Evolutionary conservation across 345 rosid species (phyloP).

Genomic region (Excoecaria cochinchinensis): DNA sequence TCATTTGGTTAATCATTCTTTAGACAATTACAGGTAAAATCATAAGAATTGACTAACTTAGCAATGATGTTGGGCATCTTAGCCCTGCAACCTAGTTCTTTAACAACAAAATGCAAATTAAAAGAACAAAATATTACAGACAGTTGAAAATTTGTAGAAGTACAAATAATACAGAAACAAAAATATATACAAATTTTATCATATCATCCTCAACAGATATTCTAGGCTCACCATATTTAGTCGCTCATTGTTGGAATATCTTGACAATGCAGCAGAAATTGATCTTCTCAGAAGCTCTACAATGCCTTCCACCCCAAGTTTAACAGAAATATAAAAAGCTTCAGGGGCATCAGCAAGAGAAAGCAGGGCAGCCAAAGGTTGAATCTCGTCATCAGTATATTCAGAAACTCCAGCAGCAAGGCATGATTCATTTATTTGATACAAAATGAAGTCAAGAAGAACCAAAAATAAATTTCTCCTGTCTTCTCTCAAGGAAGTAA

Average conservation of each 20-base stretch:
- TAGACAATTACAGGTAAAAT: not conserved
- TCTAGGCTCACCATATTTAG: conserved; percentile 61
- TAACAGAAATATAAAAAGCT: conserved; percentile 92
- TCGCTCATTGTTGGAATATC: conserved; percentile 83
- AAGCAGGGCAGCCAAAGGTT: conserved; percentile 72
- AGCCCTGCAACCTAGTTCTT: not conserved
- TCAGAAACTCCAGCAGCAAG: conserved; percentile 78
- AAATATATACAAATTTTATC: too few relatives aligned
- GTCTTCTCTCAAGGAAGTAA: conserved; percentile 80
- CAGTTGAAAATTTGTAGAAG: too few relatives aligned
- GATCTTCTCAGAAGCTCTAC: conserved; percentile 93
- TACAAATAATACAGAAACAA: too few relatives aligned
- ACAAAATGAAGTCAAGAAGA: conserved; percentile 79
- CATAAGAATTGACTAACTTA: not conserved
- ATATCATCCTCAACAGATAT: not conserved
- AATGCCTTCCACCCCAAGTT: conserved; percentile 91
- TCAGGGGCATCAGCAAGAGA: conserved; percentile 91
- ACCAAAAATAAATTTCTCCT: conserved; percentile 83
- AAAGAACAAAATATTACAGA: not conserved
- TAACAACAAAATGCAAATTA: not conserved
- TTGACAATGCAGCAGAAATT: conserved; percentile 69
- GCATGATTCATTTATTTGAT: conserved; percentile 84
- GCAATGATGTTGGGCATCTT: not conserved
- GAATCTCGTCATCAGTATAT: conserved; percentile 80
- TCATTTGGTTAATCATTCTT: not conserved